Evolutionary conservation across 2,329 filamentous ascomycete species (phyloP).

Genomic region (Aspergillus ochraceoroseus): DNA sequence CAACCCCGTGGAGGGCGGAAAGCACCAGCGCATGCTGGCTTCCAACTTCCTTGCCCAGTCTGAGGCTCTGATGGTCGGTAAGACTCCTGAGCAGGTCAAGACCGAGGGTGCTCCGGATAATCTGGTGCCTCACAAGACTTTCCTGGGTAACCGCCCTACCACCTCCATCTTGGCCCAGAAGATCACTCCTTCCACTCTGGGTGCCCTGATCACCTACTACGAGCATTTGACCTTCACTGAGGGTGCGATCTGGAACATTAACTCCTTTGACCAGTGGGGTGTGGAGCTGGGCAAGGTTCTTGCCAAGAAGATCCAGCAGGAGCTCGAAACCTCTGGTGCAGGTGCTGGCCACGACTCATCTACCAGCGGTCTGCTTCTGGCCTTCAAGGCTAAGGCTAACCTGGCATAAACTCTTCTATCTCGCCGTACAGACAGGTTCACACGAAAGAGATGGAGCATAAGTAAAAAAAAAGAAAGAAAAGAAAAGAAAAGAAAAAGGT

Average conservation of each 20-base stretch:
- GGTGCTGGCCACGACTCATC: slow-evolving; percentile 74
- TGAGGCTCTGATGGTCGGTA: slow-evolving; percentile 52
- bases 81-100: slow-evolving; percentile 47
- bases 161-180: slow-evolving; percentile 89
- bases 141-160: slow-evolving; percentile 94
- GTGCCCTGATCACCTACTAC: slow-evolving; percentile 96
- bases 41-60: slow-evolving; percentile 50
- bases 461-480: slow-evolving; percentile 10
- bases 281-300: slow-evolving; percentile 96
- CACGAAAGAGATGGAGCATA: slow-evolving; percentile 2
- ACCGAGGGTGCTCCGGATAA: slow-evolving; percentile 46
- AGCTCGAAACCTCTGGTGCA: slow-evolving; percentile 72
- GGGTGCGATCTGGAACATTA: slow-evolving; percentile 98
- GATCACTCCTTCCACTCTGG: slow-evolving; percentile 90
- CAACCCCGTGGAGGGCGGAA: slow-evolving; percentile 87
- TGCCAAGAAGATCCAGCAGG: slow-evolving; percentile 82
- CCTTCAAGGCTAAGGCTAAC: slow-evolving; percentile 75
- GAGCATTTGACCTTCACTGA: slow-evolving; percentile 98
- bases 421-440: slow-evolving; percentile 2
- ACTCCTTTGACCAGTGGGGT: slow-evolving; percentile 99
- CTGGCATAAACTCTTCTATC: slow-evolving; percentile 30
- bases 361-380: slow-evolving; percentile 82
- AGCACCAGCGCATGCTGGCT: slow-evolving; percentile 71
- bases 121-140: slow-evolving; percentile 95
- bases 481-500: slow-evolving; percentile 1